Percentiles rank a stretch among this genome's conserved stretches.
Conservation (phyloP, 208 protist genomes). For the Porcisia hertigi region DNA sequence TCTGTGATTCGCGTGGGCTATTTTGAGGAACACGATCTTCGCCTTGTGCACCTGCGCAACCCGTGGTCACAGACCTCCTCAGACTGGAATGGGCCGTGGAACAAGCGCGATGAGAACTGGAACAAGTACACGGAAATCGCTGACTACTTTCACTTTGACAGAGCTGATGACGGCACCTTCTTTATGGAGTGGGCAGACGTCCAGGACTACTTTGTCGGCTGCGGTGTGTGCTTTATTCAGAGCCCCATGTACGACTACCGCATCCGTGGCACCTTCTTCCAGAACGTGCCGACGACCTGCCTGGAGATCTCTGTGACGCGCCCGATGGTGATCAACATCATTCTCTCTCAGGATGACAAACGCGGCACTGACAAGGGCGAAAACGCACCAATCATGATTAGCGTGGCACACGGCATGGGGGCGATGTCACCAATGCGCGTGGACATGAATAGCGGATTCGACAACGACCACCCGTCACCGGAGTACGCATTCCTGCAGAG, state of each 20-base stretch:
- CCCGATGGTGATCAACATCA: conserved; percentile 54
- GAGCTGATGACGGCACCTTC: conserved; percentile 58
- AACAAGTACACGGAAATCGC: conserved; percentile 50
- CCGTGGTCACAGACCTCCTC: conserved; percentile 44
- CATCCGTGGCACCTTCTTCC: conserved; percentile 73
- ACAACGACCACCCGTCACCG: conserved; percentile 71
- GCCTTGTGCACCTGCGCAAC: conserved; percentile 71
- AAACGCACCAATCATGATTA: conserved; percentile 80
- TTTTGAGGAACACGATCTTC: conserved; percentile 55
- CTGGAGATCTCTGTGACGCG: conserved; percentile 60
- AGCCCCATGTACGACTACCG: conserved; percentile 76
- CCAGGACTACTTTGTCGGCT: conserved; percentile 66
- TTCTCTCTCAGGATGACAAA: conserved; percentile 77
- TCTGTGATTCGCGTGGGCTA: conserved; percentile 57
- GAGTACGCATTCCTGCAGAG: conserved; percentile 77
- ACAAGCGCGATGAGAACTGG: conserved; percentile 63
- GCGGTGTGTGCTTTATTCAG: conserved; percentile 81
- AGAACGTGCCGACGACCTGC: conserved; percentile 65
- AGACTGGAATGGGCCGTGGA: conserved; percentile 68
- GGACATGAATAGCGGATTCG: conserved; percentile 74
- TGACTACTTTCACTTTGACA: conserved; percentile 46
- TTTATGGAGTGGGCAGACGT: conserved; percentile 84
- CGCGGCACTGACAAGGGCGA: conserved; percentile 67
- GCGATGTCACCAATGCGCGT: conserved; percentile 50
- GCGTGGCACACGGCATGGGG: conserved; percentile 65